Evolutionary conservation across 2,329 filamentous ascomycete genomes (phyloP), one percentile per base, ranked within the genome.

Genomic region (Thielaviopsis euricoi): DNA sequence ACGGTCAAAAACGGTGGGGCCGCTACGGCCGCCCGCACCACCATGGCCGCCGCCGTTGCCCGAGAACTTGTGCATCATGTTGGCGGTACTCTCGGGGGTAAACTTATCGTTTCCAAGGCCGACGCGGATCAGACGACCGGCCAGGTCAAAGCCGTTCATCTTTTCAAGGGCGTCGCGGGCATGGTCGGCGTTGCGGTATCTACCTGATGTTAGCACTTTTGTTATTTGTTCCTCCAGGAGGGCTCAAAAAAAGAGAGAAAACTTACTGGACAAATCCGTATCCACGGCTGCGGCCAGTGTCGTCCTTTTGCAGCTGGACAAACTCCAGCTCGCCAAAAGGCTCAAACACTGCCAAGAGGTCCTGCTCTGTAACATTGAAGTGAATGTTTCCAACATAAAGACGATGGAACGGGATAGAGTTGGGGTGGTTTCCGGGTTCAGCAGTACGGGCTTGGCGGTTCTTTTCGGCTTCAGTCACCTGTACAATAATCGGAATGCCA

Each of bases 21-120:
- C 81, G 65, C 89, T 89, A 67, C 90, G 87, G 62, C 89, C 89
- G 66, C 90, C 90, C 63, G 87, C 83, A 64, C 91, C 90, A 61
- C 89, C 95, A 71, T 96, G 95, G 70, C 81, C 80, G 72, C 79
- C 78, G 72, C 82, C 58, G 71, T 87, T 85, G 69, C 86, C 85
- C 71, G 89, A 86, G 76, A 95, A 94, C 73, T 89, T 89, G 76
- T 94, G 89, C 68, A 95, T 76, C 69, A 95, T 81, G 74, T 88
- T 90, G 71, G 89, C 86, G 72, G 89, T 95, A 73, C 89, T 93
- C 75, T 97, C 93, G 68, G 90, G 87, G 73, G 90, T 97, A 74
- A 97, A 97, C 82, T 97, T 97, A 87, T 98, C 93, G 76, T 96
- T 98, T 73, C 93, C 93, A 76, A 98, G 88, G 72, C 93, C 93